A percentile compares a stretch with the other conserved stretches of the same genome.
phyloP scores from a whole-genome alignment of 169 alveolate species.

The Cryptosporidium muris region DNA sequence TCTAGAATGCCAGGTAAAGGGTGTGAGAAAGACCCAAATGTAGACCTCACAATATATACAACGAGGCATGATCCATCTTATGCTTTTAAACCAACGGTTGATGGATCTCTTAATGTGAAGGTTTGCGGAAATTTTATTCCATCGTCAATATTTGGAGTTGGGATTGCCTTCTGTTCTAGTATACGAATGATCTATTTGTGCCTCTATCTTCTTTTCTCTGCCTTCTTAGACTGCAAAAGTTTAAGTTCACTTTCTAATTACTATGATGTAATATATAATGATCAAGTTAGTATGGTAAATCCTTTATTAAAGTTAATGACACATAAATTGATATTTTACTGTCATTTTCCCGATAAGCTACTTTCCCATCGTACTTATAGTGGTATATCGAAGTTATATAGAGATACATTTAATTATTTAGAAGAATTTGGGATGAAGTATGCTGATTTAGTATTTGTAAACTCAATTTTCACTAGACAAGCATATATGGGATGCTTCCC shows the following conservation, averaged over 20 bases:
- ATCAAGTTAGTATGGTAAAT: slow-evolving; percentile 79
- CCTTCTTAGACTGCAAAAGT: slow-evolving; percentile 1
- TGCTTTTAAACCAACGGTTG: slow-evolving; percentile 85
- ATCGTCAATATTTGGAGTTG: slow-evolving; percentile 74
- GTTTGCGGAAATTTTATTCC: slow-evolving; percentile 86
- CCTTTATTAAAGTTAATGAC: slow-evolving; percentile 79
- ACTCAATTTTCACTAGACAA: slow-evolving; percentile 50
- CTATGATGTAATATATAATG: slow-evolving; percentile 87
- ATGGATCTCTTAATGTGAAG: slow-evolving; percentile 83
- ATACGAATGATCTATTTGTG: slow-evolving; percentile 87
- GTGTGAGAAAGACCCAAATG: slow-evolving; percentile 6
- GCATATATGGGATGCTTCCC: slow-evolving; percentile 1
- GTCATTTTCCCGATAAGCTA: slow-evolving; percentile 92
- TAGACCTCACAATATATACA: slow-evolving; percentile 84
- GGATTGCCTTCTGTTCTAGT: slow-evolving; percentile 86
- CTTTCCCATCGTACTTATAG: slow-evolving; percentile 59
- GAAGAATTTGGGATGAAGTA: slow-evolving; percentile 64
- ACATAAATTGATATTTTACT: slow-evolving; percentile 85
- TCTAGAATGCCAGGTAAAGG: slow-evolving; percentile 63
- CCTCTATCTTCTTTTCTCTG: slow-evolving; percentile 80
- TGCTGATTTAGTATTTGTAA: slow-evolving; percentile 59
- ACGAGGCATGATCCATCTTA: slow-evolving; percentile 87
- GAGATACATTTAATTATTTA: slow-evolving; percentile 34
- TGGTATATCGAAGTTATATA: slow-evolving; percentile 14
- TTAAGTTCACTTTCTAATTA: slow-evolving; percentile 73